Base-by-base conservation (phyloP, 2,329 filamentous ascomycete species). In the Onygena corvina region DNA sequence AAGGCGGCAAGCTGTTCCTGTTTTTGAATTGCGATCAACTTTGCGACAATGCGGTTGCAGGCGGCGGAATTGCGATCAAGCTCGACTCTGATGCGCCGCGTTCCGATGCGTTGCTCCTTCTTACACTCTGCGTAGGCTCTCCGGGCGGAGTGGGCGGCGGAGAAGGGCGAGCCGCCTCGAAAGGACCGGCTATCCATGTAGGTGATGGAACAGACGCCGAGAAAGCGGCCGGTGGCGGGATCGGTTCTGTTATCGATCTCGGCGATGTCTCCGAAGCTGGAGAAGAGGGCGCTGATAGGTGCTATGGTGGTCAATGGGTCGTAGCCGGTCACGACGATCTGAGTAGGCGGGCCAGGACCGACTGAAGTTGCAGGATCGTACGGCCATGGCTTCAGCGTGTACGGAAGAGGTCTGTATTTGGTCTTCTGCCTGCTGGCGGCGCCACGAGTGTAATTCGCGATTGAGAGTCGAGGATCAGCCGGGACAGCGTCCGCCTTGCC, bases 261-360 rank as follows among this genome's bases (percentile, higher is more conserved):
- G 38, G 84, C 83, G 54, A 98, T 89, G 51, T 94, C 86, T 48
- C 88, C 88, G 67, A 84, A 94, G 2, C 77, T 79, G 14, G 82
- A 79, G 63, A 94, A 93, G 48, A 86, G 77, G 40, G 83, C 79
- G 14, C 77, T 79, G 46, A 94, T 76, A 59, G 86, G 85, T 49
- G 80, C 77, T 58, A 94, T 86, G 9, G 86, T 79, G 34, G 85
- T 83, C 55, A 96, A 72, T 4, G 90, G 89, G 65, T 96, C 92
- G 64, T 95, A 95, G n/a, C 88, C 87, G n/a, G 82, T 89, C 16
- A 95, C 87, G 3, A 96, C 83, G 45, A 98, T 80, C 63, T 94
- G 87, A 2, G 84, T 87, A 1, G 92, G 86, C 11, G 90, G 90
- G 0, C 87, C 87, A 20, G 88, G 86, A 0, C 89, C 90, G 58